phyloP scores from a whole-genome alignment of 495 filamentous ascomycete species.

The Tuber indicum region DNA sequence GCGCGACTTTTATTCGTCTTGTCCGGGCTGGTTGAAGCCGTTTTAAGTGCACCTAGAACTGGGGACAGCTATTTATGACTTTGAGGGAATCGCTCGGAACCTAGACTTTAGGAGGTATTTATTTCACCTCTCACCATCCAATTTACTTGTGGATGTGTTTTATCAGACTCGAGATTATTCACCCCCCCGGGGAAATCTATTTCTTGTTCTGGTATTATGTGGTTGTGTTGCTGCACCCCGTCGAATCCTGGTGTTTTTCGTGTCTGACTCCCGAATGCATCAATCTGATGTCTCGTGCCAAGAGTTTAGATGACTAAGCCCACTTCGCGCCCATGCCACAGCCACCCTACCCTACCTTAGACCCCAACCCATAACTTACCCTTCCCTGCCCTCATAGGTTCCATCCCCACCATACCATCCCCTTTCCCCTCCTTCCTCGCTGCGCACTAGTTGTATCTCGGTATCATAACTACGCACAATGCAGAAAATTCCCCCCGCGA shows the following conservation, averaged over 20 bases:
- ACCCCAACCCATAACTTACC: background rate
- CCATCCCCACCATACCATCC: background rate
- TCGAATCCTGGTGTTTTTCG: background rate
- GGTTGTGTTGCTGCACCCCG: background rate
- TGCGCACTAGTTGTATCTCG: background rate
- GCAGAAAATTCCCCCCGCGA: constrained; percentile 6
- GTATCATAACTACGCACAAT: background rate
- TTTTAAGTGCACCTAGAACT: background rate
- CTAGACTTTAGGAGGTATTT: background rate
- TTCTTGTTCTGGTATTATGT: background rate
- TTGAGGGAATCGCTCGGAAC: background rate
- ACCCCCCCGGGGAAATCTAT: background rate
- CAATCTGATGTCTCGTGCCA: background rate
- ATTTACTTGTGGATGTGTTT: background rate
- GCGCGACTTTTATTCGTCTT: background rate
- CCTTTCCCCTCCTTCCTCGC: background rate
- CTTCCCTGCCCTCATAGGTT: background rate
- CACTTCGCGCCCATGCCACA: background rate
- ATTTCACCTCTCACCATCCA: background rate
- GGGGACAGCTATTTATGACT: background rate
- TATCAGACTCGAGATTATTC: background rate
- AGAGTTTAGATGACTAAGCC: constrained; percentile 3
- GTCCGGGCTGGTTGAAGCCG: background rate
- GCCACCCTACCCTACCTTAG: background rate
- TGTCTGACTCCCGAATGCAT: background rate